Evolutionary conservation across 2,329 filamentous ascomycete genomes (phyloP).

Genomic region (Aspergillus versicolor): DNA sequence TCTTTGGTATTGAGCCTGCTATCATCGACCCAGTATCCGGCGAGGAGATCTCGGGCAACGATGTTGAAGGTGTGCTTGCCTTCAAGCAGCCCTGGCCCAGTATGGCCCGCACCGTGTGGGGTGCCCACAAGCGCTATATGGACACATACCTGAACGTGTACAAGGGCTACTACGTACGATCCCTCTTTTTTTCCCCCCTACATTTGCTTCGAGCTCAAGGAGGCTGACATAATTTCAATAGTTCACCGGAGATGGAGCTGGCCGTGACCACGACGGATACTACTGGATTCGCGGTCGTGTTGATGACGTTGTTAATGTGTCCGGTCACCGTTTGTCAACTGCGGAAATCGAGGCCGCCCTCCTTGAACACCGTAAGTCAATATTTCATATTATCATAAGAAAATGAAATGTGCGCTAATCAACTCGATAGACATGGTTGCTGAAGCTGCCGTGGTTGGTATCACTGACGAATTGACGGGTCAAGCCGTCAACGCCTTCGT

Average conservation of each 20-base stretch:
- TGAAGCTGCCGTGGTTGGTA: conserved; percentile 92
- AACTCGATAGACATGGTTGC: conserved; percentile 57
- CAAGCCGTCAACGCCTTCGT: conserved; percentile 98
- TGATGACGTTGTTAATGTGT: conserved; percentile 98
- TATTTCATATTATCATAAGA: not conserved
- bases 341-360: conserved; percentile 97
- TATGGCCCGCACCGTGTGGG: conserved; percentile 97
- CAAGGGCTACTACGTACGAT: conserved; percentile 90
- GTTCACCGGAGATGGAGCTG: conserved; percentile 75
- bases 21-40: conserved; percentile 97
- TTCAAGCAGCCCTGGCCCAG: conserved; percentile 99
- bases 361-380: conserved; percentile 72
- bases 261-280: conserved; percentile 95
- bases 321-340: conserved; percentile 91
- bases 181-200: not conserved
- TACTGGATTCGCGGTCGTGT: conserved; percentile 99
- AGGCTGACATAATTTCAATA: conserved; percentile 23
- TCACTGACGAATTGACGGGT: conserved; percentile 89
- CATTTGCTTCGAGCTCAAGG: too few relatives aligned
- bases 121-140: conserved; percentile 97
- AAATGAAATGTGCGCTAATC: conserved; percentile 17
- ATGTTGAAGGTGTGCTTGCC: conserved; percentile 93
- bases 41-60: conserved; percentile 89
- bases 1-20: conserved; percentile 96
- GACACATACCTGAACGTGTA: conserved; percentile 98